Evolutionary conservation across 106 monocot genomes (phyloP), one percentile per base, ranked within the genome.

Genomic region (Acorus gramineus): DNA sequence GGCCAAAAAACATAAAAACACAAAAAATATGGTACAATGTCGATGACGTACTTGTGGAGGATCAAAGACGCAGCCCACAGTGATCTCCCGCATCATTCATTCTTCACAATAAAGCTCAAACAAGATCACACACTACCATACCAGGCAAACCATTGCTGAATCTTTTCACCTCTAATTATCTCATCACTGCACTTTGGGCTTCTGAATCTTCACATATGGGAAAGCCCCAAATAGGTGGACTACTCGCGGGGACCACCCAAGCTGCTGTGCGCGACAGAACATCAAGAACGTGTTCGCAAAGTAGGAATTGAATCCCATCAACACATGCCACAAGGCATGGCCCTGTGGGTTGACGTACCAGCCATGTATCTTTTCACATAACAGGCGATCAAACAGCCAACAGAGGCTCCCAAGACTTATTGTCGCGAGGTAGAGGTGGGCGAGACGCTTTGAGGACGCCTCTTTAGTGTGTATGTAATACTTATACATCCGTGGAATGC

Each of bases 381-480:
- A 75, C 1, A 82, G 12, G 5, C 78, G 77, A 47, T 93, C 92
- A 2, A 64, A 67, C 56, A 85, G 61, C 87, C 87, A 93, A 59
- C 77, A 87, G 4, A 82, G 66, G 47, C 72, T 69, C 6, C 82
- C 92, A 4, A 87, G 64, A 47, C 46, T 28, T 13, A 93, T 47
- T 2, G 85, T 82, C 3, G 69, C 77, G 4, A 88, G 59, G 14
- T 77, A 93, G 44, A 87, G 67, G 12, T 87, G 66, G 4, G 92
- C 87, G 3, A 93, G 66, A n/a, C 80, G 61, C 80, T 76, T 82
- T n/a, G 92, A 87, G 3, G 85, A 74, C 4, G 11, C 49, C 44
- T 93, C 87, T 71, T 80, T 87, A 3, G 87, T 93, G 7, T 93
- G 77, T 47, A 93, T 85, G 82, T 93, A 88, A 65, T 93, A 93